These are phyloP conservation scores for Nannochloris sp. DNA, from an alignment of 139 green algal genomes.

Conservation along the genomic window DNA sequence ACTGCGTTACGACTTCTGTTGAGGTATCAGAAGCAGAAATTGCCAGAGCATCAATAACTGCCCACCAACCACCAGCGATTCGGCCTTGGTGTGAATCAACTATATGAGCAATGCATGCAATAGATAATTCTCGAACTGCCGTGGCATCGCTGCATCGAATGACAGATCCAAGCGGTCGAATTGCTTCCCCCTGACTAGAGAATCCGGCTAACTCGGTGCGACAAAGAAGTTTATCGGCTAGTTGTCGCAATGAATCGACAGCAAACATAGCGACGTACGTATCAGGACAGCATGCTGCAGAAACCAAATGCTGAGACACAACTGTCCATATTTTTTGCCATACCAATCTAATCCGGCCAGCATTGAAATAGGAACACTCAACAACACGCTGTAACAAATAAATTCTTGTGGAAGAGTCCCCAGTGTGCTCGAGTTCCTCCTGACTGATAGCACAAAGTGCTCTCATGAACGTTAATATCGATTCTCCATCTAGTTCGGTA, in stretches of 20 bases:
- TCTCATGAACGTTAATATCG: slow-evolving; percentile 86
- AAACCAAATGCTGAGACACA: slow-evolving; percentile 44
- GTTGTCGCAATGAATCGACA: slow-evolving; percentile 75
- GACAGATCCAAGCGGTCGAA: slow-evolving; percentile 93
- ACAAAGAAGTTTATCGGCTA: slow-evolving; percentile 86
- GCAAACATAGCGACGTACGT: slow-evolving; percentile 82
- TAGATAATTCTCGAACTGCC: slow-evolving; percentile 94
- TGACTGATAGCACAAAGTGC: slow-evolving; percentile 72
- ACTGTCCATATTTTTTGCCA: slow-evolving; percentile 91
- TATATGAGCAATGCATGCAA: slow-evolving; percentile 80
- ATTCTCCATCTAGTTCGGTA: slow-evolving; percentile 68
- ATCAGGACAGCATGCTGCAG: slow-evolving; percentile 78
- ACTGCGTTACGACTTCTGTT: slow-evolving; percentile 40
- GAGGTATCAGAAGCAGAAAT: slow-evolving; percentile 36
- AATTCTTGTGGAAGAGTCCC: slow-evolving; percentile 1
- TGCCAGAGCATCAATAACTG: slow-evolving; percentile 43
- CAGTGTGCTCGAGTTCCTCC: slow-evolving; percentile 59
- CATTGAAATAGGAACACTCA: slow-evolving; percentile 63
- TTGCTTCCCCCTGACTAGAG: slow-evolving; percentile 86
- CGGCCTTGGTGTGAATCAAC: slow-evolving; percentile 74
- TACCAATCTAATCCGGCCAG: slow-evolving; percentile 74
- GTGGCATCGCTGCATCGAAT: slow-evolving; percentile 74
- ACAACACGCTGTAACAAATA: slow-evolving; percentile 27
- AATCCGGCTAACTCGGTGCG: slow-evolving; percentile 94
- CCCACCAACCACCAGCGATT: slow-evolving; percentile 95